Base-by-base conservation (phyloP, 495 filamentous ascomycete species). In the Trichocladium uniseriatum region DNA sequence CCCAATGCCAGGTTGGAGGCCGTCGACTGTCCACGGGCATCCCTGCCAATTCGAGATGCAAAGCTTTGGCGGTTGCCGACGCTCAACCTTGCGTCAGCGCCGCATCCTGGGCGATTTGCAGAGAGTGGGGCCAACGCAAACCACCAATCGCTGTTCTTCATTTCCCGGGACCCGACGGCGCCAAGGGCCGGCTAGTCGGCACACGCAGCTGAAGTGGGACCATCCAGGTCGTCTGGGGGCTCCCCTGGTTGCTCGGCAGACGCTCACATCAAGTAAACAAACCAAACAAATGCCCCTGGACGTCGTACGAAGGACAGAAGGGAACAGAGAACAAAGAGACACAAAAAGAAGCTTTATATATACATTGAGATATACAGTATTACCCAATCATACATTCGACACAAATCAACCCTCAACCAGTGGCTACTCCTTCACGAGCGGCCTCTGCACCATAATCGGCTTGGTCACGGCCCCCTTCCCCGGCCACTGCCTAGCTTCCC, bases 401-500 rank as follows among this genome's bases (percentile, higher is more conserved):
- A 27, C 24, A 27, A 27, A 8, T 27, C n/a, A n/a, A 8, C 24
- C 8, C 24, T 27, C 24, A 27, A 8, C 24, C 24, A 27, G 8
- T 11, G 13, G 11, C 31, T 32, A 3, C 31, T 32, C 31, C 31
- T 32, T 14, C 10, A 10, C 31, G 5, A 32, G 24, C 8, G 24
- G 24, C 24, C 8, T 32, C 31, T 4, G 9, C 31, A 14, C 5
- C 31, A 32, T 32, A n/a, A 16, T 6, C 40, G 15, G 15, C 16
- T 8, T 15, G 13, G 13, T 3, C 43, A 13, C 14, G n/a, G 9
- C 18, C 43, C 24, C 21, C 36, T 22, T 24, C 14, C 18, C 38
- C 24, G 8, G 38, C 43, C 41, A 14, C 39, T 36, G 31, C 40
- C 37, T 54, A 1, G 28, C 49, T 53, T 63, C 56, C 38, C 38